Evolutionary conservation across 495 filamentous ascomycete genomes (phyloP), one percentile per base, ranked within the genome.

Genomic region (Penicillium silybi): DNA sequence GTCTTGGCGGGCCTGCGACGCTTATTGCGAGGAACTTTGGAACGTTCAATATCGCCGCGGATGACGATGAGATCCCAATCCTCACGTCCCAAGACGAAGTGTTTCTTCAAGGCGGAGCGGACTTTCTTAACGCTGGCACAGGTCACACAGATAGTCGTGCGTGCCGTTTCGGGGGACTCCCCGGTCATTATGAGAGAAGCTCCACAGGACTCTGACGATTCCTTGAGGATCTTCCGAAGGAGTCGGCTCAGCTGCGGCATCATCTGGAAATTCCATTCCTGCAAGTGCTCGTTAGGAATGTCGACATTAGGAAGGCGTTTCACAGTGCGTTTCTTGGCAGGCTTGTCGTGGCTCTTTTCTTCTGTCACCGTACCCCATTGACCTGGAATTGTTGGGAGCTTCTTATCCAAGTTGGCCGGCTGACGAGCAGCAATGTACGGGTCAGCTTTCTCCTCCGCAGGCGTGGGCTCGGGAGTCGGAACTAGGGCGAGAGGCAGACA

Each of bases 131-230:
- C 85, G 18, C 85, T 89, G 0, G 78, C 81, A 57, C 87, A 91
- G 15, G 87, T 80, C 13, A 91, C 84, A n/a, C 87, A 79, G 2
- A 90, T 85, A 0, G 87, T 90, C 6, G 87, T 87, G 53, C 78
- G 81, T 6, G 85, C 85, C 13, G 75, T 77, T 44, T 86, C 79
- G 2, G 79, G 65, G 0, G 79, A 79, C 43, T 88, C 85, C 46
- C 87, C 87, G 26, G 88, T 83, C 62, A 86, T 87, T 64, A 88
- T 86, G 13, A 90, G 75, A 19, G 81, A 85, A 13, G 86, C 86
- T 49, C 86, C 84, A 19, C 87, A 87, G 2, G 87, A 89, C 60
- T 91, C 87, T 1, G 68, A 68, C 1, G 76, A 72, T 3, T 79
- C 73, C 19, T 78, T 80, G 65, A 84, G 53, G 71, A 79, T 69